A percentile compares a stretch with the other conserved stretches of the same genome.
Evolutionary conservation across 306 rosid species (phyloP).

Genomic region (Cicer arietinum): DNA sequence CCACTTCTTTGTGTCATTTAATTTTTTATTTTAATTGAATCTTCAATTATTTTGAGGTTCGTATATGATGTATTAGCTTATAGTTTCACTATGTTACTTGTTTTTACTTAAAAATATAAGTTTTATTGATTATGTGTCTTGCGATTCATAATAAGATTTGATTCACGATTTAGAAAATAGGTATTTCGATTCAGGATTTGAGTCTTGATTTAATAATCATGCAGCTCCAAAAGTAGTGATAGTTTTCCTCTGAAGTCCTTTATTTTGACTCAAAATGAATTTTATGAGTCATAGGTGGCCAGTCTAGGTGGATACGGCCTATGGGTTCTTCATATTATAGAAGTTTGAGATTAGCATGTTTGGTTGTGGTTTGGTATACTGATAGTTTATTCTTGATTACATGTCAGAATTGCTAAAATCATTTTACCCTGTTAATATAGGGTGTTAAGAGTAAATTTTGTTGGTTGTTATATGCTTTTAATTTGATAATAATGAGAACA

Average conservation of each 20-base stretch:
- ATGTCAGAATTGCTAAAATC: not conserved
- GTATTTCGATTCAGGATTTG: not conserved
- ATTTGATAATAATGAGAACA: not conserved
- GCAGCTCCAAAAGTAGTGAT: not conserved
- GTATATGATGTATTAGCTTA: not conserved
- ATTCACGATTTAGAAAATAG: not conserved
- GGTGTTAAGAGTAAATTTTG: not conserved
- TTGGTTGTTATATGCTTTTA: not conserved
- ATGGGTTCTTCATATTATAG: not conserved
- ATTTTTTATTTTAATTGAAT: not conserved
- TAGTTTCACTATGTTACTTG: not conserved
- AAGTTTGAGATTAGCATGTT: conserved; percentile 3
- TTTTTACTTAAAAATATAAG: not conserved
- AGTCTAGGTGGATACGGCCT: conserved; percentile 5
- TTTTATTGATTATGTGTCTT: not conserved
- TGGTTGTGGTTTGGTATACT: conserved; percentile 4
- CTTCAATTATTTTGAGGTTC: not conserved
- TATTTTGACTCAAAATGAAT: conserved; percentile 19
- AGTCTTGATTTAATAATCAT: not conserved
- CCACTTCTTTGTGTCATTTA: not conserved
- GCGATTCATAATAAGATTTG: not conserved
- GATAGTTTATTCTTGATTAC: conserved; percentile 24
- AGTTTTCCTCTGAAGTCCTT: conserved; percentile 12
- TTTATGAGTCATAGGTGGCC: conserved; percentile 3
- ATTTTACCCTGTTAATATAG: not conserved